Evolutionary conservation across 345 rosid genomes (phyloP).

Genomic region (Gossypioides kirkii): DNA sequence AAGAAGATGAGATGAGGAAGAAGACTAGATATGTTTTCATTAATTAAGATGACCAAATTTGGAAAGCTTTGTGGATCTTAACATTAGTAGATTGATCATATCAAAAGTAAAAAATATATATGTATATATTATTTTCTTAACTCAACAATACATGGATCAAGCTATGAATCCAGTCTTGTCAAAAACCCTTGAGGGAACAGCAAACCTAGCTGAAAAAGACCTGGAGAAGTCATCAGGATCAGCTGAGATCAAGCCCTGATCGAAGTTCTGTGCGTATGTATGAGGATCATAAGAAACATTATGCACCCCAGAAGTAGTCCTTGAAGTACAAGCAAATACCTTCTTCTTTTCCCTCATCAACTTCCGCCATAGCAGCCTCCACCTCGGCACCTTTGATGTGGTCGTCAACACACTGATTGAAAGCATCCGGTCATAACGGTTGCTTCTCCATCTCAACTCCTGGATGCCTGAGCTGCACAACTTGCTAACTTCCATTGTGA

Average conservation of each 20-base stretch:
- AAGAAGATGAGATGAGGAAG: not conserved
- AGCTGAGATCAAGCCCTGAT: constrained; percentile 19
- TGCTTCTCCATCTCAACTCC: constrained; percentile 9
- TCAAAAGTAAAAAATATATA: not conserved
- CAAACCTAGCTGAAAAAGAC: constrained; percentile 39
- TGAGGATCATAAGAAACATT: constrained; percentile 29
- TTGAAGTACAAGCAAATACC: constrained; percentile 17
- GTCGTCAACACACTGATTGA: not conserved
- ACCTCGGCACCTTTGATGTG: constrained; percentile 14
- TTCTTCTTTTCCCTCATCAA: constrained; percentile 27
- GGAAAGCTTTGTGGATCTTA: not conserved
- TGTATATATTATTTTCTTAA: not conserved
- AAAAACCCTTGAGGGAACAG: constrained; percentile 27
- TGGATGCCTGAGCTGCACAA: constrained; percentile 16
- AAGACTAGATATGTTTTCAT: not conserved
- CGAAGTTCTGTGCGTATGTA: constrained; percentile 34
- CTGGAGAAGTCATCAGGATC: constrained; percentile 27
- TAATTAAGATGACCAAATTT: constrained; percentile 1
- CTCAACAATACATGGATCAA: not conserved
- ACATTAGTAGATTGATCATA: constrained; percentile 1
- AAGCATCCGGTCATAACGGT: constrained; percentile 12
- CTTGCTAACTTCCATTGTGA: constrained; percentile 8
- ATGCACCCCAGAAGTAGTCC: not conserved
- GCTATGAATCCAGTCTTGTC: not conserved
- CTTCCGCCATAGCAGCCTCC: constrained; percentile 33